Evolutionary conservation across 345 rosid genomes (phyloP).

Genomic region (Acer negundo): DNA sequence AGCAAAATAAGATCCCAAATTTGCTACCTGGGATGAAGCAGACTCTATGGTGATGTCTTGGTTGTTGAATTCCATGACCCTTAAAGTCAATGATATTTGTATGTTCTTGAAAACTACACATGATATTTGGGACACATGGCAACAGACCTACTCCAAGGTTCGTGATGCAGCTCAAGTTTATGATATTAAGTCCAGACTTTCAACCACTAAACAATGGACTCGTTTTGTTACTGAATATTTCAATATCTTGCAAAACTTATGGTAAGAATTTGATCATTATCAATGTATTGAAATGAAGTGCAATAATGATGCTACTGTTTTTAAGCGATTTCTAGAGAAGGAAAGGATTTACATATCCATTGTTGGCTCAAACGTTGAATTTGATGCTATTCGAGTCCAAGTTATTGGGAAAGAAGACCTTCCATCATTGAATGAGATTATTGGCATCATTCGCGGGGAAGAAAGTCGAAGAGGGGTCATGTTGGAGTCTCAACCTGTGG

Average conservation of each 20-base stretch:
- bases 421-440: background rate
- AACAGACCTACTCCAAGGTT: background rate
- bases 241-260: background rate
- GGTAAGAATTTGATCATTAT: background rate
- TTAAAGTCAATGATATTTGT: background rate
- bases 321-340: background rate
- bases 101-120: background rate
- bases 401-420: too few species aligned
- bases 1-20: background rate
- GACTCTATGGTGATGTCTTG: background rate
- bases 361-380: background rate
- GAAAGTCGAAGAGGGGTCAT: background rate
- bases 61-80: background rate
- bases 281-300: background rate
- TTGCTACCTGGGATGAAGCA: background rate
- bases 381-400: background rate
- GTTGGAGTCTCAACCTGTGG: background rate
- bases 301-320: background rate
- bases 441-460: background rate
- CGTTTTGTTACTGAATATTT: background rate
- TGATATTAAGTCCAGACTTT: background rate
- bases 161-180: background rate
- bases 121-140: background rate
- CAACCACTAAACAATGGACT: too few species aligned
- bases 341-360: background rate